Evolutionary conservation across 345 rosid species (phyloP).

Genomic region (Geranium brycei): DNA sequence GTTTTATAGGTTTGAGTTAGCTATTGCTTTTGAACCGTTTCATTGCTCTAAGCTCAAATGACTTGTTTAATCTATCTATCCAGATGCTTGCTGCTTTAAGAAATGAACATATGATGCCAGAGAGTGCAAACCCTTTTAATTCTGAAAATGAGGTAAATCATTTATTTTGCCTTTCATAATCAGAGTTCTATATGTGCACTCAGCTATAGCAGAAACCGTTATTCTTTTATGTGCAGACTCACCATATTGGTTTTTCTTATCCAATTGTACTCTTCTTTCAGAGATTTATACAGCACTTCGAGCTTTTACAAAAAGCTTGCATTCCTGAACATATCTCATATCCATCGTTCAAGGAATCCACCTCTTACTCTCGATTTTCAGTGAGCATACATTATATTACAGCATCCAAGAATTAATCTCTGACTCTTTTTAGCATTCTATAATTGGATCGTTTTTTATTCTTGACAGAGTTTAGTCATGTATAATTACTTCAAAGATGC

Average conservation of each 20-base stretch:
- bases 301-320: constrained; percentile 82
- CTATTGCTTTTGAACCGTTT: neutral
- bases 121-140: constrained; percentile 62
- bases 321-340: constrained; percentile 67
- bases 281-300: constrained; percentile 92
- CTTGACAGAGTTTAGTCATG: constrained; percentile 39
- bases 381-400: constrained; percentile 33
- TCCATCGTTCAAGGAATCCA: constrained; percentile 60
- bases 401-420: neutral
- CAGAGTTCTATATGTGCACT: too few species aligned
- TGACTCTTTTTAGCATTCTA: neutral
- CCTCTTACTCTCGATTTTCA: constrained; percentile 51
- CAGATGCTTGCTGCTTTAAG: constrained; percentile 86
- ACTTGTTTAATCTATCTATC: constrained; percentile 6
- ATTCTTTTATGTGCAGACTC: too few species aligned
- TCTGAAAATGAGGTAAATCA: constrained; percentile 59
- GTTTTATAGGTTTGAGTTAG: too few species aligned
- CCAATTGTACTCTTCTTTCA: constrained; percentile 17
- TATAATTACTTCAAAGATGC: constrained; percentile 84
- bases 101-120: constrained; percentile 49
- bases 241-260: neutral
- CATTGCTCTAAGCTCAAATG: neutral
- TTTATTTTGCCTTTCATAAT: neutral
- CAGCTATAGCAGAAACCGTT: too few species aligned
- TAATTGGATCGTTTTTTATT: neutral